Evolutionary conservation across 1,139 yeast genomes (phyloP), one percentile per base, ranked within the genome.

Genomic region (Blastobotrys malaysiensis): DNA sequence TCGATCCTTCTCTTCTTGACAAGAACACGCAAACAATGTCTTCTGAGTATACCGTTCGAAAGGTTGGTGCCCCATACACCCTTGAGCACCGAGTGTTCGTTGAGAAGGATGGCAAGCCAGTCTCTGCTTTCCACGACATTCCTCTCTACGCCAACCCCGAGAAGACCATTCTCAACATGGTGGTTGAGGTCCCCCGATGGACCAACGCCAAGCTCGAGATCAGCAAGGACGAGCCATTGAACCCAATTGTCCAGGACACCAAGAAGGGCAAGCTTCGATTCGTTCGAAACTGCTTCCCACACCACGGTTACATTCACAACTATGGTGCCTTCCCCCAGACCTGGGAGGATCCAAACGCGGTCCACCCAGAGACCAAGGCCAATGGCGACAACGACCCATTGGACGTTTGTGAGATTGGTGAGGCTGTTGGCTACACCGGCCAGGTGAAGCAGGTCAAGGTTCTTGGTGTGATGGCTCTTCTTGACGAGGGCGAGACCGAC

Each of bases 301-400:
- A 86, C 77, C 91, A 88, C 69, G 99, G 99, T 24, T 91, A 91
- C 75, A 89, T 93, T 60, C 96, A 88, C 75, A 91, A 91, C 75
- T 91, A 91, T 70, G 98, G 99, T 60, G 97, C 98, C n/a, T 80
- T 93, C 72, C 97, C 99, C 49, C 98, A 91, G 75, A 93, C 99
- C 24, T 93, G 98, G 98, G 99, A 93, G 67, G 84, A 82, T 64
- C 84, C 85, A 39, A 74, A 77, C 57, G 66, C 68, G 47, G 64
- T 63, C 51, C 77, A 77, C 60, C 73, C 74, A 45, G 80, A 74
- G 55, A 76, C 80, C 48, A 75, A 75, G 50, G 80, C 84, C 57
- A 80, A 77, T 65, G 99, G 99, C 61, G 99, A 93, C 74, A 88
- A 90, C 68, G 99, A 93, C 74, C 99, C 99, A 20, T 77, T 93